Base-by-base conservation (phyloP, 2,329 filamentous ascomycete species). In the Penicillium expansum region DNA sequence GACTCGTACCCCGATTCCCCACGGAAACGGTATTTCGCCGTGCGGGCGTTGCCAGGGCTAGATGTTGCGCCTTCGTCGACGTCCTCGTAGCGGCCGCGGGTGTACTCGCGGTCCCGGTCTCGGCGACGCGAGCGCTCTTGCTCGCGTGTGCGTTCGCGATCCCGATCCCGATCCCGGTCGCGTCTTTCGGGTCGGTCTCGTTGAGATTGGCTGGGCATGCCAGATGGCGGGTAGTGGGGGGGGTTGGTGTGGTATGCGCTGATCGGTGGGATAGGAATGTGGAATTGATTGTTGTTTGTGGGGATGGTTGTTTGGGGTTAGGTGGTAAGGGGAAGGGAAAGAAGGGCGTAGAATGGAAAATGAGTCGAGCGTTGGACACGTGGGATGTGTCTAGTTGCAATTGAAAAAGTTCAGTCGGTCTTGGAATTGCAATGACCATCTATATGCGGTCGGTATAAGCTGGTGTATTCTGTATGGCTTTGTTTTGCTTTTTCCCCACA, bases 181-280 rank as follows among this genome's bases (percentile, higher is more conserved):
- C 71, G 69, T 59, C 67, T 72, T 56, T 66, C 68, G 37, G 69
- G 69, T 54, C 71, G 66, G 50, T 44, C 62, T 64, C 50, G 69
- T 24, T 32, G 24, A 35, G 39, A 35, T 16, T 45, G 30, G 44
- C 44, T 35, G 16, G 30, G 44, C 44, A 48, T 48, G 44, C 44
- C 44, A 48, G 44, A 24, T 48, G 14, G 20, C 27, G 27, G 27
- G 27, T 29, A 29, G 27, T 29, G 44, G 20, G 44, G 30, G 29
- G 44, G 29, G 11, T 45, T 45, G 43, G 14, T 52, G 30, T 29
- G n/a, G 24, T 29, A 44, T 47, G 39, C 14, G 50, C 24, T 35
- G 32, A 47, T 52, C 50, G 32, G 6, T 35, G 32, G 32, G 32
- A 20, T 29, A 14, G 20, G 38, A 44, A 44, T 49, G 35, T 42